phyloP scores from a whole-genome alignment of 495 filamentous ascomycete genomes.

The Parachaetomium inaequale region DNA sequence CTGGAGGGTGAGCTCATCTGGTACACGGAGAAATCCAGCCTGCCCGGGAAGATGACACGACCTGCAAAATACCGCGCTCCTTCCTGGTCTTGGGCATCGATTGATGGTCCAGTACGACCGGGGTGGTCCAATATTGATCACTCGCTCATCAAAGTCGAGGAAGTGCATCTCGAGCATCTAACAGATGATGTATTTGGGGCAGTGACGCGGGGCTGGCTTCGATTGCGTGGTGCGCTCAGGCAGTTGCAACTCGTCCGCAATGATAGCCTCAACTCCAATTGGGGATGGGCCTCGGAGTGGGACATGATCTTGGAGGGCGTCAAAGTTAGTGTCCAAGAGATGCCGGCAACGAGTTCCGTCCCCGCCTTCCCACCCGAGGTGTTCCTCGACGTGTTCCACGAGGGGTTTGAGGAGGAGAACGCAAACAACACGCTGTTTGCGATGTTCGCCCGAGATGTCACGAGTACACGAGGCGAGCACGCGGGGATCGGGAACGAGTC shows the following conservation, averaged over 20 bases:
- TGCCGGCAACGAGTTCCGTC: neutral
- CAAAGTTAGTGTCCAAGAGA: neutral
- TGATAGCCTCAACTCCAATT: neutral
- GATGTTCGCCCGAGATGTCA: neutral
- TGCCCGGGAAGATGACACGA: neutral
- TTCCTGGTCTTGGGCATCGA: slow-evolving; percentile 1
- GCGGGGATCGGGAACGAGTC: neutral
- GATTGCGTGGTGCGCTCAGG: neutral
- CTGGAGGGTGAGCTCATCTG: neutral
- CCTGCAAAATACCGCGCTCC: neutral
- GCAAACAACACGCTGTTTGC: neutral
- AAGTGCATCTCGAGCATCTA: neutral
- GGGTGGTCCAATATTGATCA: neutral
- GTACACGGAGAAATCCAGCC: neutral
- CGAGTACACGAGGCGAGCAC: neutral
- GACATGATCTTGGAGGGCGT: neutral
- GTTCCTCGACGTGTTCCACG: neutral
- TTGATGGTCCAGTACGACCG: neutral
- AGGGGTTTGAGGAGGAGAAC: neutral
- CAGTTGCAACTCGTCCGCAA: neutral
- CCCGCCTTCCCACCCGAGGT: neutral
- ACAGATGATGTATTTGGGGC: neutral
- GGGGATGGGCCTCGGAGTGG: neutral
- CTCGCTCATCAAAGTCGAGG: too few relatives aligned
- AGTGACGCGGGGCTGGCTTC: neutral